A percentile compares a stretch with the other conserved stretches of the same genome.
Conservation (phyloP, 2,329 filamentous ascomycete species). For the Dothidotthia symphoricarpi region DNA sequence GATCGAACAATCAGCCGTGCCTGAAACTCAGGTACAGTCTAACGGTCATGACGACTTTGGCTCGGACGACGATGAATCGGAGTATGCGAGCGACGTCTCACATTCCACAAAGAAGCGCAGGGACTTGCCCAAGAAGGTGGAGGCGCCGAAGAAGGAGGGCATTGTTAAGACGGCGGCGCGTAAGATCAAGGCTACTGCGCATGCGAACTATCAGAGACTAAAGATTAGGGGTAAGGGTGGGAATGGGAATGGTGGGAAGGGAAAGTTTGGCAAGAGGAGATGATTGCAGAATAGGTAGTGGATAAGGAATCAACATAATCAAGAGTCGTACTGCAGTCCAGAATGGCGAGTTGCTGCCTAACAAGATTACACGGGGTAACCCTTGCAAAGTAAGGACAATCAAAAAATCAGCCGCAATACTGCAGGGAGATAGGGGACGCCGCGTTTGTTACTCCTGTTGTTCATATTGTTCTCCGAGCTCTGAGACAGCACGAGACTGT, state of each 20-base stretch:
- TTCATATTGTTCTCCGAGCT: slow-evolving; percentile 3
- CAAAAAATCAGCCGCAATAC: no score
- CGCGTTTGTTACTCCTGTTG: no score
- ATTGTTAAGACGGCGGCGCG: slow-evolving; percentile 41
- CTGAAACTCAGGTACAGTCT: slow-evolving; percentile 26
- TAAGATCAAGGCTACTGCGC: slow-evolving; percentile 48
- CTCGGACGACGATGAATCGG: slow-evolving; percentile 40
- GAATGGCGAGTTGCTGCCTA: background rate
- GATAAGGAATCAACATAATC: no score
- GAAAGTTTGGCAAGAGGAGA: slow-evolving; percentile 40
- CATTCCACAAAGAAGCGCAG: slow-evolving; percentile 33
- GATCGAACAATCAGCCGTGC: slow-evolving; percentile 43
- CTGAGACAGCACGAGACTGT: slow-evolving; percentile 24
- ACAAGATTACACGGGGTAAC: no score
- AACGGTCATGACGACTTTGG: slow-evolving; percentile 39
- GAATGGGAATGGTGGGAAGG: slow-evolving; percentile 35
- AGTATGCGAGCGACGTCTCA: slow-evolving; percentile 45
- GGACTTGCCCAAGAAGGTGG: slow-evolving; percentile 17
- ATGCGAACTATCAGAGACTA: slow-evolving; percentile 50
- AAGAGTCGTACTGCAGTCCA: no score
- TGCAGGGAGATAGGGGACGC: no score
- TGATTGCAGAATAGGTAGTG: no score
- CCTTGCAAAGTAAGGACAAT: no score
- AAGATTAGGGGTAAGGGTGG: slow-evolving; percentile 53
- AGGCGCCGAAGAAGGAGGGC: slow-evolving; percentile 20